Evolutionary conservation across 345 rosid species (phyloP), one percentile per base, ranked within the genome.

Genomic region (Eucalyptus rudis): DNA sequence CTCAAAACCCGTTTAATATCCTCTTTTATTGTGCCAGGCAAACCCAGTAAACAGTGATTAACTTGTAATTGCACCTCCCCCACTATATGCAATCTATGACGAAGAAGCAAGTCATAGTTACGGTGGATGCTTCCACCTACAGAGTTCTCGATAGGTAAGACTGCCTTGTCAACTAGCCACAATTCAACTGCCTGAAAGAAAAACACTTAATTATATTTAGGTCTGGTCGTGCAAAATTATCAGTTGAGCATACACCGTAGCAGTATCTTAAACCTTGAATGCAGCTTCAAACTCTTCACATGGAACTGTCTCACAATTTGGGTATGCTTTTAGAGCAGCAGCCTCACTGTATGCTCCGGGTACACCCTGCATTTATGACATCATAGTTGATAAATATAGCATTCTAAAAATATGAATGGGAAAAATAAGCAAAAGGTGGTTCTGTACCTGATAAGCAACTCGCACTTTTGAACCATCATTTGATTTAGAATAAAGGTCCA

Each of bases 321-420:
- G 99, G 91, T 96, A 97, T 62, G 94, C 98, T 92, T 97, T 93
- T 87, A 93, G 91, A 43, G 99, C 99, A 25, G 99, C 99, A 91
- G 95, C 95, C 94, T 98, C 99, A 50, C 99, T 94, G 89, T 95
- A 97, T 51, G 98, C 98, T 91, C 99, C 99, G 10, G 98, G 93
- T 86, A 94, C 91, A 29, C 99, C 99, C 99, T 98, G 90, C 85
- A 93, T 86, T 86, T 8, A 79, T 52, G 86, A 91, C 89, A 31
- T 58, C 71, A 88, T 88, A 86, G 89, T 83, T 59, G 79, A 56
- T 89, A 86, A 90, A 89, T 56, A 76, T 54, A 52, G 66, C 66
- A 51, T 25, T 86, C 2, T 86, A 83, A 90, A 54, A 83, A 91
- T 86, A 79, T 43, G 76, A 29, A 81, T 64, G 44, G 86, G 83